Evolutionary conservation across 2,329 filamentous ascomycete genomes (phyloP).

Genomic region (Tolypocladium tundrense): DNA sequence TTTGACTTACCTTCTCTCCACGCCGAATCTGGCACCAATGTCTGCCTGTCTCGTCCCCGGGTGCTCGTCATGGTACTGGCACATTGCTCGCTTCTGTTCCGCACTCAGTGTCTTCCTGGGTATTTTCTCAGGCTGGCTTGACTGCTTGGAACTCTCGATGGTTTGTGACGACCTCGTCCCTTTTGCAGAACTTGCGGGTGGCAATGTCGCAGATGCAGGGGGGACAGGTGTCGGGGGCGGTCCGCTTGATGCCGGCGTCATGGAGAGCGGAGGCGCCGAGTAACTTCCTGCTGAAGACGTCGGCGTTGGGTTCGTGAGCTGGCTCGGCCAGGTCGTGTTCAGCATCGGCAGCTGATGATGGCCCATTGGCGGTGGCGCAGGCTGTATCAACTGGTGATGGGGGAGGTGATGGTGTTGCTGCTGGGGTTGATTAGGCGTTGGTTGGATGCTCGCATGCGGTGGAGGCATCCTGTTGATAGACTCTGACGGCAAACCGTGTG

Average conservation of each 20-base stretch:
- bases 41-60: constrained; percentile 90
- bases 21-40: constrained; percentile 90
- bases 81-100: constrained; percentile 85
- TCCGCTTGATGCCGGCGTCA: constrained; percentile 43
- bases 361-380: constrained; percentile 32
- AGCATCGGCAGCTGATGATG: constrained; percentile 56
- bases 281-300: constrained; percentile 37
- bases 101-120: constrained; percentile 76
- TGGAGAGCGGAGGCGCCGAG: constrained; percentile 46
- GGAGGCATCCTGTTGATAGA: constrained; percentile 44
- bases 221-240: constrained; percentile 26
- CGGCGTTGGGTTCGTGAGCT: constrained; percentile 59
- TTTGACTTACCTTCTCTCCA: constrained; percentile 81
- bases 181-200: not conserved
- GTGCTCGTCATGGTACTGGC: constrained; percentile 82
- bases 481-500: constrained; percentile 40
- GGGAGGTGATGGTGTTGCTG: constrained; percentile 13
- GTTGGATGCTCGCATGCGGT: constrained; percentile 29
- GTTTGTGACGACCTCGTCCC: not conserved
- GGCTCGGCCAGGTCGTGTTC: constrained; percentile 70
- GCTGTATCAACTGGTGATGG: constrained; percentile 21
- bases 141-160: constrained; percentile 14
- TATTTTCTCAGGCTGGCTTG: constrained; percentile 46
- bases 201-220: not conserved
- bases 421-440: constrained; percentile 9